phyloP scores from a whole-genome alignment of 2,329 filamentous ascomycete genomes.

The Fusarium lateritium region DNA sequence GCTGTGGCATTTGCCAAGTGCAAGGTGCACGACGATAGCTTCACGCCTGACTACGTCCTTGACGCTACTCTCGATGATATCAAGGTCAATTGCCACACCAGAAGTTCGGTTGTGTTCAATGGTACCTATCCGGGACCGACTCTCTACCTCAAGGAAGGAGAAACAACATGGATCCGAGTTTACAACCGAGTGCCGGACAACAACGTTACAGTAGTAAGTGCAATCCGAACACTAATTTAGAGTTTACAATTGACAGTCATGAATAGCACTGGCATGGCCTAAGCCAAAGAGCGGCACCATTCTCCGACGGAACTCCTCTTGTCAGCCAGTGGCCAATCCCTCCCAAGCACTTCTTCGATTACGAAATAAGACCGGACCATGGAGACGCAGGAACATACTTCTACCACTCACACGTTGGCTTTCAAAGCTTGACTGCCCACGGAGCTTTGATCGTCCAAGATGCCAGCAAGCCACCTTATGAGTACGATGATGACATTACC shows the following conservation, averaged over 20 bases:
- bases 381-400: constrained; percentile 75
- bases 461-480: constrained; percentile 65
- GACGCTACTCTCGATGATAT: constrained; percentile 26
- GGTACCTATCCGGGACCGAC: constrained; percentile 27
- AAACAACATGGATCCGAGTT: constrained; percentile 37
- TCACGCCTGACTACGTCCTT: constrained; percentile 30
- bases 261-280: constrained; percentile 77
- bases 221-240: rapidly evolving
- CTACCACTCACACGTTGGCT: constrained; percentile 77
- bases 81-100: constrained; percentile 22
- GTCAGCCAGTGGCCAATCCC: constrained; percentile 77
- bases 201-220: constrained; percentile 38
- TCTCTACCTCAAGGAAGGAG: constrained; percentile 19
- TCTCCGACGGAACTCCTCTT: constrained; percentile 73
- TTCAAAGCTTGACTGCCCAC: constrained; percentile 71
- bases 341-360: constrained; percentile 75
- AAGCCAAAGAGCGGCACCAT: constrained; percentile 70
- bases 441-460: constrained; percentile 69
- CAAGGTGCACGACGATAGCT: constrained; percentile 18
- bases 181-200: constrained; percentile 25
- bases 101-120: constrained; percentile 23
- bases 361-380: constrained; percentile 69
- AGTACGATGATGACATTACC: constrained; percentile 74
- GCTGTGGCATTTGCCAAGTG: constrained; percentile 7
- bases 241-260: neutral